phyloP scores from a whole-genome alignment of 2,329 filamentous ascomycete genomes.

The Trichophyton mentagrophytes region DNA sequence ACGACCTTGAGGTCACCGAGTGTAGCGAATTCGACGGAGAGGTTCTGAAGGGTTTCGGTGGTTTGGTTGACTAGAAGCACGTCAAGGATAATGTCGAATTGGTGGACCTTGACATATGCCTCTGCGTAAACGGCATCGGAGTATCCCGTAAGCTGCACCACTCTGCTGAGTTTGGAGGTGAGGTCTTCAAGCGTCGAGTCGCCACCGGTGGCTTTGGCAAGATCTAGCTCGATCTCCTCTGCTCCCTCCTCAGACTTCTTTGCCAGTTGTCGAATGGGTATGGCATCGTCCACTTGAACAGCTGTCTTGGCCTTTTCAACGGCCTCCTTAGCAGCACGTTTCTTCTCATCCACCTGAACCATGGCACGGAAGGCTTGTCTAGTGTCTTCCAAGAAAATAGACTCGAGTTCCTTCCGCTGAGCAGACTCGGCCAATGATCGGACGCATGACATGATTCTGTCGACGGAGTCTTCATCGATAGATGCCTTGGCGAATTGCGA shows the following conservation, averaged over 20 bases:
- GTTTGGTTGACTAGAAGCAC: slow-evolving; percentile 96
- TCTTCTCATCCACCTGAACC: slow-evolving; percentile 96
- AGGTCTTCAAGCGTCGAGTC: slow-evolving; percentile 74
- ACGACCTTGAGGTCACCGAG: slow-evolving; percentile 96
- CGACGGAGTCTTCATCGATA: slow-evolving; percentile 96
- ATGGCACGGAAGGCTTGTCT: slow-evolving; percentile 91
- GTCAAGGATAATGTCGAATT: slow-evolving; percentile 96
- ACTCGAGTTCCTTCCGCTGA: slow-evolving; percentile 79
- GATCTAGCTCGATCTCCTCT: slow-evolving; percentile 76
- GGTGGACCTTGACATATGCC: slow-evolving; percentile 95
- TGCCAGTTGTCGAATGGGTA: slow-evolving; percentile 80
- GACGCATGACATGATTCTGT: slow-evolving; percentile 95
- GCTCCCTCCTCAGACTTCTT: slow-evolving; percentile 79
- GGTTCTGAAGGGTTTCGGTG: slow-evolving; percentile 86
- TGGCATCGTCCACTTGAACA: slow-evolving; percentile 88
- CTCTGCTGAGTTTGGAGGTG: slow-evolving; percentile 84
- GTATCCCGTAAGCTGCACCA: slow-evolving; percentile 95
- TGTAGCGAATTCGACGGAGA: slow-evolving; percentile 97
- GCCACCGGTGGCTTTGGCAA: slow-evolving; percentile 88
- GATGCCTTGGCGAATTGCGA: slow-evolving; percentile 97
- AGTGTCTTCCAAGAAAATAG: slow-evolving; percentile 87
- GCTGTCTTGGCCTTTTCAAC: slow-evolving; percentile 86
- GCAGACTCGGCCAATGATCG: slow-evolving; percentile 82
- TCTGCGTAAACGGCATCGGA: slow-evolving; percentile 98
- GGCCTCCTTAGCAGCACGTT: slow-evolving; percentile 87